These are phyloP conservation scores for Physaria fendleri DNA, from an alignment of 345 rosid genomes.

Conservation along the genomic window DNA sequence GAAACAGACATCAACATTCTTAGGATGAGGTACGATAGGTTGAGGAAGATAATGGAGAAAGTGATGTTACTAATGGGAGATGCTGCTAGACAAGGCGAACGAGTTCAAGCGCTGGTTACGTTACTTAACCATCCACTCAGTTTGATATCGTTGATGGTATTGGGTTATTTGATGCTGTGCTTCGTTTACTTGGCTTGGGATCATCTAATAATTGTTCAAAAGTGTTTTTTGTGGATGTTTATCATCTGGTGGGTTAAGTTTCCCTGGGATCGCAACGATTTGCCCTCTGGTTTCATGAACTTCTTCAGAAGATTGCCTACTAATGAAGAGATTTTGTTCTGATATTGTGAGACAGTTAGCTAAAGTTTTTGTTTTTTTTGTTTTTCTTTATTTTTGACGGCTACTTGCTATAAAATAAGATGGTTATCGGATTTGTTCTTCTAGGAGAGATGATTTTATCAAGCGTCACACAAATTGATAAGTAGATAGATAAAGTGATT, in stretches of 20 bases:
- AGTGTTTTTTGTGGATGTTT: too few species aligned
- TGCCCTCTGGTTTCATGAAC: background rate
- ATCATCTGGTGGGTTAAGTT: background rate
- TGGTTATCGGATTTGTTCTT: too few species aligned
- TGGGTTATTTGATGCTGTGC: background rate
- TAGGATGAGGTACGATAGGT: constrained; percentile 5
- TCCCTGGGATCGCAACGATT: background rate
- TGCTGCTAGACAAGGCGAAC: background rate
- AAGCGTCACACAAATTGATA: too few species aligned
- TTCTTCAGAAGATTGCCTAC: constrained; percentile 19
- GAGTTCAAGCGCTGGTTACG: background rate
- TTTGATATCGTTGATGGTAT: background rate
- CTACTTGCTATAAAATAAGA: too few species aligned
- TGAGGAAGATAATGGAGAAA: background rate
- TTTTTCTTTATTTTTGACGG: too few species aligned
- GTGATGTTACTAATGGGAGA: background rate
- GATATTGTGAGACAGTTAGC: too few species aligned
- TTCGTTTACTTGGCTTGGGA: background rate
- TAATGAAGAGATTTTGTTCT: background rate
- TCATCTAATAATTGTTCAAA: fast-evolving
- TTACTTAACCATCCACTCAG: too few species aligned
- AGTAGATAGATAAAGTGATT: too few species aligned
- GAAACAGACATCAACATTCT: background rate
- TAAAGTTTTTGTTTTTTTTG: too few species aligned
- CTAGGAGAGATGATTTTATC: too few species aligned